A percentile compares a stretch with the other conserved stretches of the same genome.
These are phyloP conservation scores for Alnus rubra DNA, from an alignment of 306 rosid genomes.

Conservation along the genomic window DNA sequence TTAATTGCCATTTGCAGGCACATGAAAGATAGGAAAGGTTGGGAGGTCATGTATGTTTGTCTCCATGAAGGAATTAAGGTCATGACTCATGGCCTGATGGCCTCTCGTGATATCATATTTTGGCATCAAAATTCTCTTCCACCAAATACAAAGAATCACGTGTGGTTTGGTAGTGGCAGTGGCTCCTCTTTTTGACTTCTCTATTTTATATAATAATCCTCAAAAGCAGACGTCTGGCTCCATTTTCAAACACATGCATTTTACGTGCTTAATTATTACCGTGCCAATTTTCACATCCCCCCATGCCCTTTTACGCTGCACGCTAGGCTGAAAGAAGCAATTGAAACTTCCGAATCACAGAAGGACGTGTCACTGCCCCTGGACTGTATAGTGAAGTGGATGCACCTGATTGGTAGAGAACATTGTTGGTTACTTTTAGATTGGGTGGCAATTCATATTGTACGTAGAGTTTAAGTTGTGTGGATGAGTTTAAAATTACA, in stretches of 20 bases:
- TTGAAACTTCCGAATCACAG: not conserved
- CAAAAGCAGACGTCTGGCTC: too few relatives aligned
- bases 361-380: not conserved
- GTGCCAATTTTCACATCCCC: not conserved
- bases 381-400: not conserved
- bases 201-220: too few relatives aligned
- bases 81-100: too few relatives aligned
- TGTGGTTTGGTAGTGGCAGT: not conserved
- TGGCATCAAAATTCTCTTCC: conserved; percentile 14
- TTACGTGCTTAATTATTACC: conserved; percentile 21
- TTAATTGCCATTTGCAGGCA: not conserved
- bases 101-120: not conserved
- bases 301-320: not conserved
- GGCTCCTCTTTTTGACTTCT: not conserved
- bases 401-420: not conserved
- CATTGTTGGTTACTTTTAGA: too few relatives aligned
- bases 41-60: not conserved
- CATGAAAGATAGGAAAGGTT: not conserved
- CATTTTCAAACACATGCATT: not conserved
- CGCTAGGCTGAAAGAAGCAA: not conserved
- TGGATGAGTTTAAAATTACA: too few relatives aligned
- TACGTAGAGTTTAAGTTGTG: too few relatives aligned
- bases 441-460: too few relatives aligned
- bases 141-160: conserved; percentile 15
- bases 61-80: not conserved